Percentiles rank a stretch among this genome's conserved stretches.
phyloP scores from a whole-genome alignment of 1,139 yeast genomes.

The Diutina mesorugosa region DNA sequence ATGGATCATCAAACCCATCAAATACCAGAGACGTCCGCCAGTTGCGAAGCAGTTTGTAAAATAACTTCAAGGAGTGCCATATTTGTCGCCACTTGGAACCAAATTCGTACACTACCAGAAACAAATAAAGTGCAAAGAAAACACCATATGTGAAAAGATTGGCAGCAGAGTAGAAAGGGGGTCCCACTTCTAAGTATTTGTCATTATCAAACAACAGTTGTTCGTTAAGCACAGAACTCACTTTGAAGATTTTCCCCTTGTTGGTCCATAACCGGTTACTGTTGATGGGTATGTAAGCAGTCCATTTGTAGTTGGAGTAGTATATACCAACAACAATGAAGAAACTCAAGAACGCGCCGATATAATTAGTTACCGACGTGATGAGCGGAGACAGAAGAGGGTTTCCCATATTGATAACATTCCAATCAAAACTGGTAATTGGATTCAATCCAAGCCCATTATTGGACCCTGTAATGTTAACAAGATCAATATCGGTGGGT shows the following conservation, averaged over 20 bases:
- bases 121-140: constrained; percentile 48
- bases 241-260: constrained; percentile 29
- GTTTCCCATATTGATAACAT: constrained; percentile 8
- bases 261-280: constrained; percentile 30
- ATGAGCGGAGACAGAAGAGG: not conserved
- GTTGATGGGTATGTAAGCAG: constrained; percentile 38
- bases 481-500: constrained; percentile 40
- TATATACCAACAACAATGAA: constrained; percentile 28
- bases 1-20: constrained; percentile 17
- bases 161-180: constrained; percentile 28
- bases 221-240: constrained; percentile 12
- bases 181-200: constrained; percentile 14
- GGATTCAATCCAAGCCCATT: constrained; percentile 48
- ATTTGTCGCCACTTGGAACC: constrained; percentile 4
- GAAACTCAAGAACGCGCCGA: not conserved
- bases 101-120: constrained; percentile 19
- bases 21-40: constrained; percentile 5
- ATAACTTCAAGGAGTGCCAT: constrained; percentile 3
- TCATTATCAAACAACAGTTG: constrained; percentile 6
- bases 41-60: constrained; percentile 5
- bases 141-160: constrained; percentile 40
- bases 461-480: constrained; percentile 38
- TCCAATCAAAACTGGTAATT: constrained; percentile 40
- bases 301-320: constrained; percentile 37
- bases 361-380: not conserved